Percentiles rank a stretch among this genome's conserved stretches.
phyloP scores from a whole-genome alignment of 768 basidiomycete species.

The Sporobolomyces phaffii region DNA sequence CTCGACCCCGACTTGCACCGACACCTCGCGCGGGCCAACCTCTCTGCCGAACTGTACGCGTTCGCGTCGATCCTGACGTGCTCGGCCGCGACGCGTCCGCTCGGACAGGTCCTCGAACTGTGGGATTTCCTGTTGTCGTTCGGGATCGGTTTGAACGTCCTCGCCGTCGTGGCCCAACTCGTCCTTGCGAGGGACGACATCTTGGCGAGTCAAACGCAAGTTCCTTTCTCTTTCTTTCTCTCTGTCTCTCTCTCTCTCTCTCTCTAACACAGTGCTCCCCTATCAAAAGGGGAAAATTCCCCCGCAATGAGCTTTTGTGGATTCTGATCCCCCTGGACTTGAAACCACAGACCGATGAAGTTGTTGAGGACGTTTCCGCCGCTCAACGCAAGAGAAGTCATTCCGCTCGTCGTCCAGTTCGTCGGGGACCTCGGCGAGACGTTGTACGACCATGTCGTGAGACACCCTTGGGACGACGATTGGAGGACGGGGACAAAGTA shows the following conservation, averaged over 20 bases:
- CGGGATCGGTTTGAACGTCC: conserved; percentile 89
- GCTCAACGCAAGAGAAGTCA: conserved; percentile 74
- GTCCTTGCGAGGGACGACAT: conserved; percentile 82
- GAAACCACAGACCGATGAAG: conserved; percentile 90
- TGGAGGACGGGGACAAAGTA: neutral
- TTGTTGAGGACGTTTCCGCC: conserved; percentile 89
- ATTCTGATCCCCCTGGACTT: no score
- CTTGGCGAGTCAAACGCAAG: conserved; percentile 68
- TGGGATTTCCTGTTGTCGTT: conserved; percentile 98
- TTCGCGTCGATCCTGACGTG: conserved; percentile 93
- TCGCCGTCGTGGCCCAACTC: conserved; percentile 94
- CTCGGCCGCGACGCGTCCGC: conserved; percentile 92
- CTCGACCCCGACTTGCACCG: conserved; percentile 80
- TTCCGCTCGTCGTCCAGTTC: conserved; percentile 87
- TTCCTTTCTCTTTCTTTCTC: neutral
- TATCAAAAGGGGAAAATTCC: no score
- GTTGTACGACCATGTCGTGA: conserved; percentile 79
- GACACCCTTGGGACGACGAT: conserved; percentile 61
- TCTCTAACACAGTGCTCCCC: no score
- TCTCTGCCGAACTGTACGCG: conserved; percentile 92
- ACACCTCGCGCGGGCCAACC: conserved; percentile 77
- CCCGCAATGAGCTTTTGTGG: no score
- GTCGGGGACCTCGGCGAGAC: conserved; percentile 83
- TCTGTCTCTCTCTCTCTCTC: no score
- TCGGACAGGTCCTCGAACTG: conserved; percentile 85